These are phyloP conservation scores for Fagus crenata DNA, from an alignment of 306 rosid genomes.

Conservation along the genomic window DNA sequence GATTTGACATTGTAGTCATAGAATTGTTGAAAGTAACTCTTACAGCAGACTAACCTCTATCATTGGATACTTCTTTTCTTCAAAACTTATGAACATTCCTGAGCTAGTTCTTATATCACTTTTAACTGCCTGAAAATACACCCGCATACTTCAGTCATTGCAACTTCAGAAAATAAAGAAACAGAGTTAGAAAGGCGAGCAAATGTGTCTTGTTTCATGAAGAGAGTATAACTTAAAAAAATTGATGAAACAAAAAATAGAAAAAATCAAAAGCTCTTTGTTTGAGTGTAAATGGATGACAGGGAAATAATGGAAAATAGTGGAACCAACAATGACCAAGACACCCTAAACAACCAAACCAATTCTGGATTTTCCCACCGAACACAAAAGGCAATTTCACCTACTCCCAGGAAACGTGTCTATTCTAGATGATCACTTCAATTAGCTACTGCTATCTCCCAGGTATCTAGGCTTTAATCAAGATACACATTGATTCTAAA, in stretches of 20 bases:
- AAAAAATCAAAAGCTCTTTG: background rate
- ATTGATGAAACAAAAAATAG: too few species aligned
- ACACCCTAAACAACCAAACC: too few species aligned
- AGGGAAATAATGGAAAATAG: background rate
- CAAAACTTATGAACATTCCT: conserved; percentile 78
- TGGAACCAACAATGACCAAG: too few species aligned
- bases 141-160: conserved; percentile 17
- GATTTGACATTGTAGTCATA: background rate
- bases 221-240: background rate
- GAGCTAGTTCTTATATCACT: conserved; percentile 94
- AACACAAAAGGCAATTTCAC: too few species aligned
- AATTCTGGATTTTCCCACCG: too few species aligned
- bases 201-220: conserved; percentile 8
- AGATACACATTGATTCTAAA: too few species aligned
- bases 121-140: conserved; percentile 67
- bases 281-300: background rate
- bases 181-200: background rate
- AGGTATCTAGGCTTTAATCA: too few species aligned
- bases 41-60: conserved; percentile 53
- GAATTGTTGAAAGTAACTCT: conserved; percentile 2
- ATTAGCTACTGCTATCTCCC: too few species aligned
- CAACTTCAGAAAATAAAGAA: background rate
- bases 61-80: conserved; percentile 77
- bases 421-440: too few species aligned
- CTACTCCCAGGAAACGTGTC: too few species aligned